Conservation (phyloP, 2,329 filamentous ascomycete species). For the Periconia macrospinosa region DNA sequence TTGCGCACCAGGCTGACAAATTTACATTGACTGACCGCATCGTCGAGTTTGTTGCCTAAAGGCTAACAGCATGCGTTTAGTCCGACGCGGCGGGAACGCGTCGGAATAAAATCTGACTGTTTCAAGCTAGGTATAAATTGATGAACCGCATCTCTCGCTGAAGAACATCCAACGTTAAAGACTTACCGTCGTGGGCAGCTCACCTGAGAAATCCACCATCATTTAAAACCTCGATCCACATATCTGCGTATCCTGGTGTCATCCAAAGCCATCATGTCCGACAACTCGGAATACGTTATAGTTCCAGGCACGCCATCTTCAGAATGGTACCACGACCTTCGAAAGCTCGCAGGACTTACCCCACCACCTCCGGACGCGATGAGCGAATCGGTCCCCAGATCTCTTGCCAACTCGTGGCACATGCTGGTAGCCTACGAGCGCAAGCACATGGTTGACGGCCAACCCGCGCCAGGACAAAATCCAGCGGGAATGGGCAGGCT, state of each 20-base stretch:
- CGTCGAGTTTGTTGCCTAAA: no score
- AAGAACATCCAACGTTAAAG: no score
- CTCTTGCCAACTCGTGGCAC: conserved; percentile 28
- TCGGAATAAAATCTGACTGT: no score
- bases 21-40: no score
- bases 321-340: conserved; percentile 34
- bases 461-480: conserved; percentile 17
- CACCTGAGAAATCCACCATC: background rate
- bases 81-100: no score
- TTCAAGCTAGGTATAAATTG: no score
- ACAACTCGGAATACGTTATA: conserved; percentile 23
- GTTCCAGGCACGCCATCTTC: conserved; percentile 29
- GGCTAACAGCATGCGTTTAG: no score
- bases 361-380: conserved; percentile 28
- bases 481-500: conserved; percentile 56
- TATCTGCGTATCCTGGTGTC: background rate
- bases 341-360: conserved; percentile 31
- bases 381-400: conserved; percentile 24
- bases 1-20: no score
- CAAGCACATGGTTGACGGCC: conserved; percentile 22
- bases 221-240: background rate
- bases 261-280: background rate
- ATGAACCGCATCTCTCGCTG: no score
- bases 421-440: conserved; percentile 27
- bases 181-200: no score